phyloP scores from a whole-genome alignment of 345 rosid species.

The Eucalyptus erythrocorys region DNA sequence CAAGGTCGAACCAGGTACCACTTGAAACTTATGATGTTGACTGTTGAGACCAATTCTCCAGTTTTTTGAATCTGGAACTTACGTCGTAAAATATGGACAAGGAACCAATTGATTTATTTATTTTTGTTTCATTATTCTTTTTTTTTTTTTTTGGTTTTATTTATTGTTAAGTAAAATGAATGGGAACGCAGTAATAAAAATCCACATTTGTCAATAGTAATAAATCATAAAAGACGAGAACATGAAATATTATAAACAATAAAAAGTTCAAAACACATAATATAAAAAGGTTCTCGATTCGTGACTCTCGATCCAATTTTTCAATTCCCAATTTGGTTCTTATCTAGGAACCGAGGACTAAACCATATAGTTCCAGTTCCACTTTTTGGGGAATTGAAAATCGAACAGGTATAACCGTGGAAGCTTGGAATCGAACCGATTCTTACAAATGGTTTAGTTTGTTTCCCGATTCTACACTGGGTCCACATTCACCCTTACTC shows the following conservation, averaged over 20 bases:
- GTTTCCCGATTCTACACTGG: too few species aligned
- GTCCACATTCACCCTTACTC: too few species aligned
- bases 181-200: too few species aligned
- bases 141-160: fast-evolving
- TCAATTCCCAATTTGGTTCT: neutral
- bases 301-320: fast-evolving
- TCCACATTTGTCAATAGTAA: neutral
- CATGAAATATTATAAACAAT: too few species aligned
- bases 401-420: fast-evolving
- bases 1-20: too few species aligned
- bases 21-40: too few species aligned
- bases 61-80: fast-evolving
- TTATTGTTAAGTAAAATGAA: too few species aligned
- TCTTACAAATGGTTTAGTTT: neutral
- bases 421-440: fast-evolving
- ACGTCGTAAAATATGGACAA: fast-evolving
- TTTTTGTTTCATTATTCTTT: too few species aligned
- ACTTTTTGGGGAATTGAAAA: too few species aligned
- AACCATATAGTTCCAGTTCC: fast-evolving
- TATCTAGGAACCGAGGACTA: fast-evolving
- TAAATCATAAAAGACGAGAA: too few species aligned
- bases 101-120: neutral
- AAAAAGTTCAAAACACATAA: neutral
- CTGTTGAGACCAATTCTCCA: too few species aligned
- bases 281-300: too few species aligned